Evolutionary conservation across 805 yeast genomes (phyloP), one percentile per base, ranked within the genome.

Genomic region (Ogataea polymorpha): DNA sequence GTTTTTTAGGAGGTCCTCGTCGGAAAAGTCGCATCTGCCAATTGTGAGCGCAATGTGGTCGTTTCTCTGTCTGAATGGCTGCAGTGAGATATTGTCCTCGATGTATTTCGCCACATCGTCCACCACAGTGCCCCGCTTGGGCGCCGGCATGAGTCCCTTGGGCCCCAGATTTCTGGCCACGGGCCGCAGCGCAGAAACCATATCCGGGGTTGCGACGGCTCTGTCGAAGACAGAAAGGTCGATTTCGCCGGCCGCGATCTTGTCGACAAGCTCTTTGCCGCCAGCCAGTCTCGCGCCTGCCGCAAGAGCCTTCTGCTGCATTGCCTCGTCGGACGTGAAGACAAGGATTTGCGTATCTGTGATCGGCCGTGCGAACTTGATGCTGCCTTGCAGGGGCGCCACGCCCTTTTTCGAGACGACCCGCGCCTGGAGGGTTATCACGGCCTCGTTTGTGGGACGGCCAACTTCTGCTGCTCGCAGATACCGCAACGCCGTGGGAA

Each of bases 401-500:
- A 85, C 80, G 51, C 96, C 96, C 57, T 77, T 80, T 45, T 83
- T 91, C 15, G 82, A 78, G 9, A 82, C 74, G 23, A 89, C 70
- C 13, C 77, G 68, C 13, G 86, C 73, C 39, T 82, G 77, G 40
- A 86, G 63, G 13, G 85, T 70, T 29, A 91, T 70, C 17, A 90
- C 82, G 16, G 91, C 80, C 52, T 80, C 79, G n/a, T 74, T 66
- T 4, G 73, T 67, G 2, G 91, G 79, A 56, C 85, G 79, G 5
- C 99, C 98, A 5, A 89, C 95, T 62, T 89, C 96, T 5, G 89
- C 79, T 0, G 98, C 96, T 48, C 96, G 73, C 42, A 91, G 59
- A 56, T 80, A 89, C 53, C 85, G 74, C 61, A 88, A 62, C 1
- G 97, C 96, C 23, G 67, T 63, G 5, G 85, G 77, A 6, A 88